Conservation (phyloP, 805 yeast genomes). For the Lipomyces spencermartinsiae region DNA sequence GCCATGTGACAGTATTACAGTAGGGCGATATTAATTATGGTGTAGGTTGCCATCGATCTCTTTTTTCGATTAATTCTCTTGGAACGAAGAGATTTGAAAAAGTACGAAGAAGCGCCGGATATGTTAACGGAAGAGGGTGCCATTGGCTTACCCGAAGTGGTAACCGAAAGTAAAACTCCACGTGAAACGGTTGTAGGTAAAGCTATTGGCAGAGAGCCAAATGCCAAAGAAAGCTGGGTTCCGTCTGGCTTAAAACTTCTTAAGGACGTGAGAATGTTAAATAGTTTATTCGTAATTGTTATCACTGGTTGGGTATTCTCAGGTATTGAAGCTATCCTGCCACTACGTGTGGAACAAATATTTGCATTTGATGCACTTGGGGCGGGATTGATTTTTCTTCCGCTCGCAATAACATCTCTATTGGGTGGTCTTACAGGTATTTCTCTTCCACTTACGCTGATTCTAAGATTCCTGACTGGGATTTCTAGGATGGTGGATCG, state of each 20-base stretch:
- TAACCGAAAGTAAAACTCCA: constrained; percentile 2
- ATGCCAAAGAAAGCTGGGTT: background rate
- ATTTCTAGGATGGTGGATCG: constrained; percentile 40
- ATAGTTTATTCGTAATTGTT: constrained; percentile 39
- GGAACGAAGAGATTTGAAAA: constrained; percentile 39
- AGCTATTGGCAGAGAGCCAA: background rate
- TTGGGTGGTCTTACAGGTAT: constrained; percentile 41
- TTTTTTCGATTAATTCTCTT: constrained; percentile 46
- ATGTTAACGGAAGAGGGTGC: constrained; percentile 38
- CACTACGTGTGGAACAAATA: constrained; percentile 43
- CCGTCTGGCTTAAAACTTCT: constrained; percentile 22
- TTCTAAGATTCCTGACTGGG: background rate
- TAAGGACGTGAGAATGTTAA: constrained; percentile 36
- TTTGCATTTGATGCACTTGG: constrained; percentile 44
- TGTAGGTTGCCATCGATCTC: constrained; percentile 40
- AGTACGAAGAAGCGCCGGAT: constrained; percentile 44
- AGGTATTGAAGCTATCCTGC: constrained; percentile 46
- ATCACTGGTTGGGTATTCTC: constrained; percentile 44
- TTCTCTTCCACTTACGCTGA: background rate
- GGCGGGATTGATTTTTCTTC: constrained; percentile 45
- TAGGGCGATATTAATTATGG: background rate
- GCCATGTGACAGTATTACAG: no score
- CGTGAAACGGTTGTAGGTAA: background rate
- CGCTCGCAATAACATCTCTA: constrained; percentile 44
- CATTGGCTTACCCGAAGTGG: background rate